Evolutionary conservation across 2,329 filamentous ascomycete genomes (phyloP), one percentile per base, ranked within the genome.

Genomic region (Ophiosphaerella narmari): DNA sequence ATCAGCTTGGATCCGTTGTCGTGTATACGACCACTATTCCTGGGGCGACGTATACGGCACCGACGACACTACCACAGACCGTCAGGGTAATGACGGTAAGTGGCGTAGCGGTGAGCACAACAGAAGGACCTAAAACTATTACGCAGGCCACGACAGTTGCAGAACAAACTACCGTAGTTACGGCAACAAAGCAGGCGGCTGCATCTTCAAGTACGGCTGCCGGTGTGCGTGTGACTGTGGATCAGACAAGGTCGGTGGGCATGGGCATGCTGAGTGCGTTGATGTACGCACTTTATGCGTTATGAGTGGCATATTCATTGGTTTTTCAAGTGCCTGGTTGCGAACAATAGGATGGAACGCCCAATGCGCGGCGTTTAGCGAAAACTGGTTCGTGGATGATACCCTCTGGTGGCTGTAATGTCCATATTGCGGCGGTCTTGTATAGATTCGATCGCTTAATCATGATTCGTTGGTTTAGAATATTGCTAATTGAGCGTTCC

Each of bases 1-100:
- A 70, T 7, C 73, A 71, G 38, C 62, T 81, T 8, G 79, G 75
- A 13, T 71, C 67, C 9, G 48, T 72, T 8, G 54, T 74, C 4
- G 71, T 72, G 0, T 60, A 68, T 26, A 77, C 67, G 2, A 72
- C 70, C 5, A 68, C 64, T 0, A 58, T 71, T 31, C 53, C 62
- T 5, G 62, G 62, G 23, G 63, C 60, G 1, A 68, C 65, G 0
- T 61, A 66, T 38, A 60, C 64, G 2, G 62, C 48, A 8, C 59
- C 60, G 5, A 69, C 59, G 8, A 59, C 55, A n/a, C 34, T 63
- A 13, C 50, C 64, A 5, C 55, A 57, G 4, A 60, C 59, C 5
- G 54, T 65, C 1, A 44, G 55, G 29, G 51, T 54, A 2, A 59
- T 52, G 14, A 65, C 59, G 5, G 45, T 65, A 1, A 62, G 50